phyloP scores from a whole-genome alignment of 192 early-diverging fungal species.

The Coemansia sp. region DNA sequence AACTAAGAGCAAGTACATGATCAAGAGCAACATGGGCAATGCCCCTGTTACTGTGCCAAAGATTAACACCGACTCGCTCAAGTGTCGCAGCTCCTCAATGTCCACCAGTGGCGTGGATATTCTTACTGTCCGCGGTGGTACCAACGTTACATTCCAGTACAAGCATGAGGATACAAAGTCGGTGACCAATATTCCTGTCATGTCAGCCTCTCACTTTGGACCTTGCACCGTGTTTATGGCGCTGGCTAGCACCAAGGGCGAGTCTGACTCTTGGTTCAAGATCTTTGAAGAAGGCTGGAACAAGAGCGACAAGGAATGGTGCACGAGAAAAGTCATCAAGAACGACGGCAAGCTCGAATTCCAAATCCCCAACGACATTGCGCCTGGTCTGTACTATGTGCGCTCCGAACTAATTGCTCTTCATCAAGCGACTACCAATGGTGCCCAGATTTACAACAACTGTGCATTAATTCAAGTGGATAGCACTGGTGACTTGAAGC shows the following conservation, averaged over 20 bases:
- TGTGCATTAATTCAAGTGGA: neutral
- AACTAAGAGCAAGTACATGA: slow-evolving; percentile 1
- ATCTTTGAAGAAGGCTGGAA: slow-evolving; percentile 38
- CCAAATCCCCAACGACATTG: slow-evolving; percentile 26
- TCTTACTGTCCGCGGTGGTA: neutral
- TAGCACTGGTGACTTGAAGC: neutral
- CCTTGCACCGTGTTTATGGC: slow-evolving; percentile 36
- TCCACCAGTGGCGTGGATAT: neutral
- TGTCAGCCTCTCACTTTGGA: slow-evolving; percentile 20
- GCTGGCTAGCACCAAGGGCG: slow-evolving; percentile 16
- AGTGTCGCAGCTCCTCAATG: slow-evolving; percentile 4
- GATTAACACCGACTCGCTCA: neutral
- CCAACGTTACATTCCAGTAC: slow-evolving; percentile 4
- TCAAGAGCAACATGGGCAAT: slow-evolving; percentile 1
- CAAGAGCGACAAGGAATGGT: slow-evolving; percentile 24
- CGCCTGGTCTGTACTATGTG: slow-evolving; percentile 14
- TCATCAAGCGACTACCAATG: neutral
- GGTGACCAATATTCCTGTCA: neutral
- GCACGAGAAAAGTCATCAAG: slow-evolving; percentile 26
- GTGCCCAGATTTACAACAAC: slow-evolving; percentile 3
- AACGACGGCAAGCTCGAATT: slow-evolving; percentile 26
- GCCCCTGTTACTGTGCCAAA: neutral
- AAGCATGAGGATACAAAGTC: neutral
- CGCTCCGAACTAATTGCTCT: slow-evolving; percentile 5
- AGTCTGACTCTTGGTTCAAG: slow-evolving; percentile 36